phyloP scores from a whole-genome alignment of 1,284 basidiomycete genomes.

The Malassezia nana region DNA sequence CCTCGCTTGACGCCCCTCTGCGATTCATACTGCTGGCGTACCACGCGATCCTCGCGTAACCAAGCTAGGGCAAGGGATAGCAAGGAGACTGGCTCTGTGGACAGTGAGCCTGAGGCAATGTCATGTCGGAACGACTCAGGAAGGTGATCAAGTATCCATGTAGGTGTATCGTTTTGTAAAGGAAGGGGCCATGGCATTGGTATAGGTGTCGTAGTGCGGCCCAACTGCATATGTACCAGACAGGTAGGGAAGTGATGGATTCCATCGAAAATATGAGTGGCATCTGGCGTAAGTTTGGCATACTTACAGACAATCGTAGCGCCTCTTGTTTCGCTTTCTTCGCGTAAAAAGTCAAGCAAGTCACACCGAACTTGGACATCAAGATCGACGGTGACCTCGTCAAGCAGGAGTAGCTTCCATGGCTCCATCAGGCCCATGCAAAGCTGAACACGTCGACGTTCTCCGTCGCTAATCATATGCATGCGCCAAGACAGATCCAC shows the following conservation, averaged over 20 bases:
- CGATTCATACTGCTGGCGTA: slow-evolving; percentile 29
- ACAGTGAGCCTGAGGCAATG: slow-evolving; percentile 11
- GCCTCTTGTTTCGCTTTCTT: slow-evolving; percentile 67
- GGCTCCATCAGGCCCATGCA: slow-evolving; percentile 93
- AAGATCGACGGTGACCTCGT: slow-evolving; percentile 98
- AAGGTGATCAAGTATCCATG: background rate
- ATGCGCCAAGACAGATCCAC: slow-evolving; percentile 68
- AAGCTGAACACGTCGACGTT: slow-evolving; percentile 83
- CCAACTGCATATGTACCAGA: slow-evolving; percentile 41
- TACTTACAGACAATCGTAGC: slow-evolving; percentile 79
- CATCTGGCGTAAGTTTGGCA: slow-evolving; percentile 17
- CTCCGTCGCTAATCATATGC: slow-evolving; percentile 89
- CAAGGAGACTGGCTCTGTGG: slow-evolving; percentile 22
- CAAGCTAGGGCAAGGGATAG: slow-evolving; percentile 37
- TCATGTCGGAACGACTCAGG: slow-evolving; percentile 1
- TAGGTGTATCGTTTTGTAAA: slow-evolving; percentile 6
- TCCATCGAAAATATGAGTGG: slow-evolving; percentile 48
- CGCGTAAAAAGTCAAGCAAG: slow-evolving; percentile 72
- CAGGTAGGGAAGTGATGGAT: slow-evolving; percentile 45
- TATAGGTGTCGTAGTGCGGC: slow-evolving; percentile 27
- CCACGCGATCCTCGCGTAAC: slow-evolving; percentile 38
- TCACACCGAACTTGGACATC: slow-evolving; percentile 91
- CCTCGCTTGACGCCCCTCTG: slow-evolving; percentile 28
- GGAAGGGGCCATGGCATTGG: slow-evolving; percentile 38
- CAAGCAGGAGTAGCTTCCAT: slow-evolving; percentile 85